Base-by-base conservation (phyloP, 805 yeast genomes). In the Starmerella vaccinii region DNA sequence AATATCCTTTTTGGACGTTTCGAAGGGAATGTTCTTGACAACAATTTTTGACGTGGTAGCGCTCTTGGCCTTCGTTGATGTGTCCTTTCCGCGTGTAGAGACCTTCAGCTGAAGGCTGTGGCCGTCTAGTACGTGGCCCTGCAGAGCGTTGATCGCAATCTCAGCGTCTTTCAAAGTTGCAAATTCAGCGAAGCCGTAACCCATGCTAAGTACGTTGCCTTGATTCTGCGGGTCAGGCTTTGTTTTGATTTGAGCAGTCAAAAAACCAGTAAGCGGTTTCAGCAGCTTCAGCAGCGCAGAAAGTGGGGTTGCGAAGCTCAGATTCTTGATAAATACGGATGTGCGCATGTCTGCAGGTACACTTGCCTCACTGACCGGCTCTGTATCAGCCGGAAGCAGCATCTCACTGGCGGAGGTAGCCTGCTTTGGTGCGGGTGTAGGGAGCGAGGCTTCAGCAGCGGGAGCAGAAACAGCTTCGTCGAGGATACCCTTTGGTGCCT, bases 1-100 rank as follows among this genome's bases (percentile, higher is more conserved):
- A n/a, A 92, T 80, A 63, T 92, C 97, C 62, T 85, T 84, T 68
- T 95, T 80, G 2, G 92, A 76, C 19, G 97, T 89, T 70, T 92
- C 98, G 68, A 92, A 92, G 53, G 98, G 97, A 68, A 92, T 77
- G 70, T 92, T 92, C 81, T 92, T 92, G 66, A 92, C 88, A 66
- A 92, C 83, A 59, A 92, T 82, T 68, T 90, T 90, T 51, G 63
- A 15, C 12, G 40, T 54, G 19, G 63, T 58, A 15, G 64, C 58
- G 6, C 40, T 27, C 42, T 38, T 38, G 18, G 30, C 3, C 30
- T 23, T 13, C 26, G 40, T 21, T 6, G 18, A 5, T 15, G 40
- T 21, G 19, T 38, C n/a, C 23, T 32, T n/a, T 10, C 82, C 77
- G 58, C 97, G 79, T 54, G 82, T 87, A 0, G 97, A 88, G 38